These are phyloP conservation scores for Zymoseptoria tritici DNA, from an alignment of 2,329 filamentous ascomycete genomes.

Conservation along the genomic window DNA sequence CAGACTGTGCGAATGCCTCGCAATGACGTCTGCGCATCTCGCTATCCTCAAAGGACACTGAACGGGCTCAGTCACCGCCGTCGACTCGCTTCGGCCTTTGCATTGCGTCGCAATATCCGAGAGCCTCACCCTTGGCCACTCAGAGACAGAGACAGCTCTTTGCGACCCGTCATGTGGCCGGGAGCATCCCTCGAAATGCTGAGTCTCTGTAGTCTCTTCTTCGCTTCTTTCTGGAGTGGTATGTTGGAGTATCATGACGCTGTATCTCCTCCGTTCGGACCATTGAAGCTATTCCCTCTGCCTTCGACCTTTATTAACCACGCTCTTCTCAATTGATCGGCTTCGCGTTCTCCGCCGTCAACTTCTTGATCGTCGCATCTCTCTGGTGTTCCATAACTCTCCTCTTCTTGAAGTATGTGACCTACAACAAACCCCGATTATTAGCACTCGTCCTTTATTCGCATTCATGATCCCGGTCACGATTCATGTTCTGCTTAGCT, in stretches of 20 bases:
- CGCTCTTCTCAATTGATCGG: slow-evolving; percentile 10
- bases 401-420: slow-evolving; percentile 97
- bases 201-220: background rate
- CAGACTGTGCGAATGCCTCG: background rate
- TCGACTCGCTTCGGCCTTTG: background rate
- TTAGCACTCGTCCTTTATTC: background rate
- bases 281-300: background rate
- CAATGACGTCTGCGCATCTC: background rate
- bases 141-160: background rate
- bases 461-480: background rate
- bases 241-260: background rate
- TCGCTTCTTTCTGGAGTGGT: no score
- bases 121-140: background rate
- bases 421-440: slow-evolving; percentile 43
- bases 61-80: no score
- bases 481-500: background rate
- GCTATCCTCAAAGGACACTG: background rate
- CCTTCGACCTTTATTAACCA: background rate
- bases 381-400: slow-evolving; percentile 87
- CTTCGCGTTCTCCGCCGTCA: slow-evolving; percentile 44
- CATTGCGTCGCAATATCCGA: background rate
- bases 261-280: background rate
- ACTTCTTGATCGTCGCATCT: slow-evolving; percentile 66
- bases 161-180: background rate
- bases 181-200: background rate